Evolutionary conservation across 192 early-diverging fungal species (phyloP).

Genomic region (Powellomyces hirtus): DNA sequence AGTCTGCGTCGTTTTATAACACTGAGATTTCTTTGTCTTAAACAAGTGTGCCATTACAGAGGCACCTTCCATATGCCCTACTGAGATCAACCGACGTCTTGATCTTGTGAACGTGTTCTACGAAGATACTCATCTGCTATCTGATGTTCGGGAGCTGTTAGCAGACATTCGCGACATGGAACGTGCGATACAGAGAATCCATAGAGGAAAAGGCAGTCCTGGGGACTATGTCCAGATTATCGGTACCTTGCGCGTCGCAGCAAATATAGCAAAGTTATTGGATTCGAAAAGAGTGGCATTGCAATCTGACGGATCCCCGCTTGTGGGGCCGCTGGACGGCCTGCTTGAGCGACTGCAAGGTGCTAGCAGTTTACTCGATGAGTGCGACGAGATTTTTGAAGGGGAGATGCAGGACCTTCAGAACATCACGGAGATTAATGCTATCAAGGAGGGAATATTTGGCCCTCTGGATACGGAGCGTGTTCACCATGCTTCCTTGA

Average conservation of each 20-base stretch:
- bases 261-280: background rate
- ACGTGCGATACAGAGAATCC: constrained; percentile 38
- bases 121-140: constrained; percentile 49
- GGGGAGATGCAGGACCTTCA: constrained; percentile 9
- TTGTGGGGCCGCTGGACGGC: background rate
- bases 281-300: constrained; percentile 1
- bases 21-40: background rate
- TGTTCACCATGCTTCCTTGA: background rate
- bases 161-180: constrained; percentile 33
- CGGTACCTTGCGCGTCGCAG: constrained; percentile 10
- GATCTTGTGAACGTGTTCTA: constrained; percentile 76
- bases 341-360: constrained; percentile 11
- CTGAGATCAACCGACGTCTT: constrained; percentile 66
- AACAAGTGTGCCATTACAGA: constrained; percentile 29
- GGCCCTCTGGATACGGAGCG: constrained; percentile 24
- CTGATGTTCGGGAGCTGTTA: constrained; percentile 51
- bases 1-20: constrained; percentile 10
- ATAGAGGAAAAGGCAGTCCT: constrained; percentile 19
- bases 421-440: constrained; percentile 15
- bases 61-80: constrained; percentile 63
- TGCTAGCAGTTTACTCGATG: background rate
- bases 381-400: constrained; percentile 7
- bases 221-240: constrained; percentile 32
- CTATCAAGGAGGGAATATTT: constrained; percentile 19
- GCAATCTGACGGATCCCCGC: background rate